phyloP scores from a whole-genome alignment of 2,329 filamentous ascomycete genomes.

The Trichophyton mentagrophytes region DNA sequence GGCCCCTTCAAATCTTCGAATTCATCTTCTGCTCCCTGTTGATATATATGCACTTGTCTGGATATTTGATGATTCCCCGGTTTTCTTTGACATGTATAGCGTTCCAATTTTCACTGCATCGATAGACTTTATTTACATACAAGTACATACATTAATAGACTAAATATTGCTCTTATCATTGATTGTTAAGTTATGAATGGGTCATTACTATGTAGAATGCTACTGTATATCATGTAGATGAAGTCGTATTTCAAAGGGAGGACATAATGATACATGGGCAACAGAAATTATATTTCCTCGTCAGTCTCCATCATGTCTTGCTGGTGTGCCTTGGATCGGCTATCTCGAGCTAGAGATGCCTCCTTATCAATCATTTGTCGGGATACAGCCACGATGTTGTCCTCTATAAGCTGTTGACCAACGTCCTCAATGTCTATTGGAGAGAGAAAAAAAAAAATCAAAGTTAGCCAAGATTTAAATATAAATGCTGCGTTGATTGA shows the following conservation, averaged over 20 bases:
- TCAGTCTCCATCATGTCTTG: conserved; percentile 55
- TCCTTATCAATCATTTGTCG: conserved; percentile 99
- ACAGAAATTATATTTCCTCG: conserved; percentile 34
- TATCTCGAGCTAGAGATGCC: conserved; percentile 68
- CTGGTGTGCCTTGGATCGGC: conserved; percentile 34
- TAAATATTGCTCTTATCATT: neutral
- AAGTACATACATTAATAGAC: neutral
- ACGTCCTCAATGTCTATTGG: conserved; percentile 71
- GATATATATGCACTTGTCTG: neutral
- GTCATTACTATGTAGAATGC: neutral
- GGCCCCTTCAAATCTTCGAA: conserved; percentile 1
- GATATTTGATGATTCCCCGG: neutral
- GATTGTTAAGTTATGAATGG: neutral
- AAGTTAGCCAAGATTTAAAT: neutral
- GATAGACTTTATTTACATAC: neutral
- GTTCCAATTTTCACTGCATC: neutral
- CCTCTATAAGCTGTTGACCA: conserved; percentile 91
- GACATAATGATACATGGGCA: neutral
- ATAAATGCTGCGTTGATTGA: conserved; percentile 9
- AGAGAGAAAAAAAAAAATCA: neutral
- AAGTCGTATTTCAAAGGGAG: neutral
- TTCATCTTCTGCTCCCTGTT: neutral
- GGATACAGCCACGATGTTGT: conserved; percentile 98
- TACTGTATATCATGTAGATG: neutral
- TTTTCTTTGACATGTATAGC: neutral